Conservation (phyloP, 1,284 basidiomycete species). For the Cryptococcus amylolentus region DNA sequence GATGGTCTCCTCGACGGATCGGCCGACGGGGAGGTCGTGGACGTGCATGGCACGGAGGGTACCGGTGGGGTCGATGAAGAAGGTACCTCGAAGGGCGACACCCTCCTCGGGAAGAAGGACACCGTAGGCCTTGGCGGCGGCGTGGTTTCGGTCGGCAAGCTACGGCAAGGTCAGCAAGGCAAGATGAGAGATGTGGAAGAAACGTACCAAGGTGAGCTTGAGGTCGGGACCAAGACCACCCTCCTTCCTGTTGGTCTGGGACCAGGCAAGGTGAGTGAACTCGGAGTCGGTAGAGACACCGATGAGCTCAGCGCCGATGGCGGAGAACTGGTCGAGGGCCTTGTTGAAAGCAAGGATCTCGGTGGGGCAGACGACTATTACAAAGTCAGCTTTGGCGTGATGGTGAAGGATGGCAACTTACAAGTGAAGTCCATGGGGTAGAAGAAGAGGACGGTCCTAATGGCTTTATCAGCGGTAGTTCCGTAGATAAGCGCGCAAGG, state of each 20-base stretch:
- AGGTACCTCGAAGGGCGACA: conserved; percentile 77
- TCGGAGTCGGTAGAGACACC: conserved; percentile 80
- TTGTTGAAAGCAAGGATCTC: conserved; percentile 91
- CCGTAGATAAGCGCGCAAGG: background rate
- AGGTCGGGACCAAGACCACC: conserved; percentile 84
- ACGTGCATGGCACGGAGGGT: conserved; percentile 59
- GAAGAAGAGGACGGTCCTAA: conserved; percentile 71
- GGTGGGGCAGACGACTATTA: conserved; percentile 73
- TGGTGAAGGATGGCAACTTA: conserved; percentile 6
- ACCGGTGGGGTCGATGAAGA: conserved; percentile 86
- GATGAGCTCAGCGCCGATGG: conserved; percentile 69
- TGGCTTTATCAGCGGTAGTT: background rate
- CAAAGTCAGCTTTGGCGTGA: conserved; percentile 53
- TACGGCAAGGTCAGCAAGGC: conserved; percentile 20
- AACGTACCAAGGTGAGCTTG: conserved; percentile 49
- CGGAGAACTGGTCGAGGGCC: conserved; percentile 67
- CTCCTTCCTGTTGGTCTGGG: conserved; percentile 69
- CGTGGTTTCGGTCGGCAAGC: conserved; percentile 50
- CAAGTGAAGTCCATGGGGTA: conserved; percentile 61
- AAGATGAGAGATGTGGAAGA: background rate
- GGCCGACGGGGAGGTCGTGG: conserved; percentile 85
- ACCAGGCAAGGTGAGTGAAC: conserved; percentile 84
- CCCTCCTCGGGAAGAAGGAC: conserved; percentile 82
- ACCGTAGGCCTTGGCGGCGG: conserved; percentile 63
- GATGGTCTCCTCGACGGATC: conserved; percentile 83